Conservation (phyloP, 257 asterid species). For the Solanum lycopersicoides region DNA sequence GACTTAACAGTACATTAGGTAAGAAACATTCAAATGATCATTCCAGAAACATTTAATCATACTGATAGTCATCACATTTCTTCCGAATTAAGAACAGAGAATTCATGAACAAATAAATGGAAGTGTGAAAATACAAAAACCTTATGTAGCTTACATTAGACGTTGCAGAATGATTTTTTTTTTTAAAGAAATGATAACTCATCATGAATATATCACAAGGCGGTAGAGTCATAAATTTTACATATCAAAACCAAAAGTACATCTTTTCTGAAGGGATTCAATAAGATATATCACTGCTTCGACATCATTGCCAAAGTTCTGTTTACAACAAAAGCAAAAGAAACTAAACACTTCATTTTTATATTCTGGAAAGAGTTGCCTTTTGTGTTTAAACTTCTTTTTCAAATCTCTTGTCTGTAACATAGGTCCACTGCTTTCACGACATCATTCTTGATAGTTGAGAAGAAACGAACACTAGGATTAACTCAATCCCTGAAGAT, state of each 20-base stretch:
- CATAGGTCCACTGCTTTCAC: background rate
- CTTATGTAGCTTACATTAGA: background rate
- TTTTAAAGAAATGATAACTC: background rate
- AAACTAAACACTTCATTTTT: background rate
- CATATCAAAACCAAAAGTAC: background rate
- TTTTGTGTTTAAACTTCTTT: background rate
- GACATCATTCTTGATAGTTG: background rate
- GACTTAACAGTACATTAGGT: conserved; percentile 11
- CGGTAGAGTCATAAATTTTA: background rate
- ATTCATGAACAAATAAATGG: background rate
- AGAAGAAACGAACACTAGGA: background rate
- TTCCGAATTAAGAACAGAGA: background rate
- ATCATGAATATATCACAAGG: background rate
- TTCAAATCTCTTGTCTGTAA: background rate
- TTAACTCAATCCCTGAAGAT: background rate
- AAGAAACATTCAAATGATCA: background rate
- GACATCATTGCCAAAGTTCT: background rate
- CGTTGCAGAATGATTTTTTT: background rate
- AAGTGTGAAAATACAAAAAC: background rate
- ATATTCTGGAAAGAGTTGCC: background rate
- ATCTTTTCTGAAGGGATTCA: background rate
- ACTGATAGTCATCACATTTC: background rate
- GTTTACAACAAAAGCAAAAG: background rate
- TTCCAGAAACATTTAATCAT: background rate
- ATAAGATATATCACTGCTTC: background rate